These are phyloP conservation scores for Ceriops decandra DNA, from an alignment of 345 rosid species.

Conservation along the genomic window DNA sequence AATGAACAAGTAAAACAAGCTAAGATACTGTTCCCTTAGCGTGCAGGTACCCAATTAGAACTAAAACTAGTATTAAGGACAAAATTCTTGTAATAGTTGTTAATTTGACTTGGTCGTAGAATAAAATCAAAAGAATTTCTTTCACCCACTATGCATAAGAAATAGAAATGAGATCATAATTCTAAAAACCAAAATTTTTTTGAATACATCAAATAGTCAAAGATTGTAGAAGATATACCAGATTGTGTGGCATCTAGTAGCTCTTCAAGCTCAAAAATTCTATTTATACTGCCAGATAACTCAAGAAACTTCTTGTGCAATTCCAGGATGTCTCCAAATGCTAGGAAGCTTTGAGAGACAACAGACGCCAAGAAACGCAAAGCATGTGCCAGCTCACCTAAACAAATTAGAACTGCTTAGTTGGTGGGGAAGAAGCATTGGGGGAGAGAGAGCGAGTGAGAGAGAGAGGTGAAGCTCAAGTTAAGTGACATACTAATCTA, in stretches of 20 bases:
- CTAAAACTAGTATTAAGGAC: background rate
- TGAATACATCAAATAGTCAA: background rate
- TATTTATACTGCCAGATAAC: constrained; percentile 86
- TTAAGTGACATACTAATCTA: constrained; percentile 8
- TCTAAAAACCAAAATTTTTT: background rate
- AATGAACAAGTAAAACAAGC: too few species aligned
- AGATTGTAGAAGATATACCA: constrained; percentile 39
- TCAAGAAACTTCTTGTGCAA: constrained; percentile 84
- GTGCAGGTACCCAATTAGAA: too few species aligned
- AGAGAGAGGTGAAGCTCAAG: constrained; percentile 5
- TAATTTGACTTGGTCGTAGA: background rate
- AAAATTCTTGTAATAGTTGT: background rate
- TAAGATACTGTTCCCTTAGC: too few species aligned
- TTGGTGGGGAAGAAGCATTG: background rate
- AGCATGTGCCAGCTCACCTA: constrained; percentile 97
- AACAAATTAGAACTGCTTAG: constrained; percentile 18
- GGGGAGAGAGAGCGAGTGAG: constrained; percentile 1
- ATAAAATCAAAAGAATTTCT: background rate
- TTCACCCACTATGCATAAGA: too few species aligned
- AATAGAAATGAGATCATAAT: background rate
- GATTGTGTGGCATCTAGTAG: constrained; percentile 80
- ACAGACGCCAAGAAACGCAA: constrained; percentile 95
- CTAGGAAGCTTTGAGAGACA: constrained; percentile 97
- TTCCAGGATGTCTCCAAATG: constrained; percentile 97
- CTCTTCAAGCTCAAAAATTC: constrained; percentile 95